Evolutionary conservation across 1,139 yeast genomes (phyloP), one percentile per base, ranked within the genome.

Genomic region (Geotrichum carabidarum): DNA sequence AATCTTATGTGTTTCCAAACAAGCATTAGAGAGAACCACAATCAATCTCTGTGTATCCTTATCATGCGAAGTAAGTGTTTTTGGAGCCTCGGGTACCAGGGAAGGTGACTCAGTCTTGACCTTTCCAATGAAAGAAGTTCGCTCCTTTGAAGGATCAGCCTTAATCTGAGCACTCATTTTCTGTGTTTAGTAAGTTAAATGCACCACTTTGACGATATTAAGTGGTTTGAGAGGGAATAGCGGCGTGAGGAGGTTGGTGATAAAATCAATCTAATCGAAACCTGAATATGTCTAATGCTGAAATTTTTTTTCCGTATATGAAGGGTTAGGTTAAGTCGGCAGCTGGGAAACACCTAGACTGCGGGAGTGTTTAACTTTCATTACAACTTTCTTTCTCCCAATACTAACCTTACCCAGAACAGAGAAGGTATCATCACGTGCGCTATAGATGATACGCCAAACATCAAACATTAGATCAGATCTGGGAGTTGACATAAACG

Each of bases 11-110:
- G 98, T 91, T 69, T 93, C 99, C 57, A 93, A 76, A 65, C 97
- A 91, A 32, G 99, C 99, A 68, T 90, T 95, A 8, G 96, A 84
- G 55, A 93, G 78, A 27, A 93, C 99, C 18, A 93, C 98, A 58
- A 93, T 83, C 65, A 93, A 78, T 66, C 99, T 79, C 69, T 87
- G 82, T 18, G 95, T 84, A 58, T 76, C 78, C 68, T 89, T 90
- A 72, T 90, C 97, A 63, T 81, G 86, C 1, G 96, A 87, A 48
- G 80, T 81, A 57, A 89, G 78, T n/a, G 87, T 81, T 44, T 82
- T 75, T 41, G 97, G 97, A 62, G 88, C 91, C 52, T 81, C 83
- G 22, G 96, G 97, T 32, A 87, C 91, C 55, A 88, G 75, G 8
- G 89, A 82, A 1, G 88, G 57, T 30, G 38, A 27, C 31, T 56